These are phyloP conservation scores for Colletotrichum orchidophilum DNA, from an alignment of 2,329 filamentous ascomycete genomes.

Conservation along the genomic window DNA sequence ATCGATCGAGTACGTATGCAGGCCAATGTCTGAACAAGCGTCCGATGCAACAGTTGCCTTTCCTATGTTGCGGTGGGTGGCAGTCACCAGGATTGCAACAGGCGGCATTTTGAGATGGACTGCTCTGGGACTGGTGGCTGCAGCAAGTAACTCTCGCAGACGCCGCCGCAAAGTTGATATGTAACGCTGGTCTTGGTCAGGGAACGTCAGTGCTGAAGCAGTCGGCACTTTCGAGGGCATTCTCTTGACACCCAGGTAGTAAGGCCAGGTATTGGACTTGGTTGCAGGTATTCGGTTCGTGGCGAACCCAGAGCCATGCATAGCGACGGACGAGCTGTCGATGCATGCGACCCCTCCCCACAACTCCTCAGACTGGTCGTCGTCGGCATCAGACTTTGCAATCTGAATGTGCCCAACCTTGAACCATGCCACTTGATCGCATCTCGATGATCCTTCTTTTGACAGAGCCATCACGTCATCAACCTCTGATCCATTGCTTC, in stretches of 20 bases:
- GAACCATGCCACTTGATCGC: slow-evolving; percentile 87
- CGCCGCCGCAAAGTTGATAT: slow-evolving; percentile 72
- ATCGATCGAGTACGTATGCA: slow-evolving; percentile 90
- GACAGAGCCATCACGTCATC: slow-evolving; percentile 72
- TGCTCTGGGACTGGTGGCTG: slow-evolving; percentile 87
- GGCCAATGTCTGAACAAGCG: slow-evolving; percentile 87
- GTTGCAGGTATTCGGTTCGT: slow-evolving; percentile 82
- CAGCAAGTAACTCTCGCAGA: slow-evolving; percentile 84
- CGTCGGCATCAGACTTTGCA: slow-evolving; percentile 58
- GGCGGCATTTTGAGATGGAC: slow-evolving; percentile 89
- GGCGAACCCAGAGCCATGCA: slow-evolving; percentile 91
- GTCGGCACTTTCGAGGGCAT: slow-evolving; percentile 61
- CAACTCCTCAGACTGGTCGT: slow-evolving; percentile 70
- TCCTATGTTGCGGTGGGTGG: slow-evolving; percentile 92
- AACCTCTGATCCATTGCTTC: slow-evolving; percentile 69
- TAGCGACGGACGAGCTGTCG: slow-evolving; percentile 85
- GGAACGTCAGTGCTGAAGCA: slow-evolving; percentile 49
- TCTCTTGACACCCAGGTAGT: slow-evolving; percentile 83
- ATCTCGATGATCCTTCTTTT: slow-evolving; percentile 48
- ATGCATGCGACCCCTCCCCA: slow-evolving; percentile 91
- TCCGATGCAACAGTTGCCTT: slow-evolving; percentile 82
- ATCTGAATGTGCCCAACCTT: slow-evolving; percentile 79
- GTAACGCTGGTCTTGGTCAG: slow-evolving; percentile 59
- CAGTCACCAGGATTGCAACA: slow-evolving; percentile 86
- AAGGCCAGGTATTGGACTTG: slow-evolving; percentile 83